Conservation (phyloP, 2,329 filamentous ascomycete genomes). For the Periconia sp. region DNA sequence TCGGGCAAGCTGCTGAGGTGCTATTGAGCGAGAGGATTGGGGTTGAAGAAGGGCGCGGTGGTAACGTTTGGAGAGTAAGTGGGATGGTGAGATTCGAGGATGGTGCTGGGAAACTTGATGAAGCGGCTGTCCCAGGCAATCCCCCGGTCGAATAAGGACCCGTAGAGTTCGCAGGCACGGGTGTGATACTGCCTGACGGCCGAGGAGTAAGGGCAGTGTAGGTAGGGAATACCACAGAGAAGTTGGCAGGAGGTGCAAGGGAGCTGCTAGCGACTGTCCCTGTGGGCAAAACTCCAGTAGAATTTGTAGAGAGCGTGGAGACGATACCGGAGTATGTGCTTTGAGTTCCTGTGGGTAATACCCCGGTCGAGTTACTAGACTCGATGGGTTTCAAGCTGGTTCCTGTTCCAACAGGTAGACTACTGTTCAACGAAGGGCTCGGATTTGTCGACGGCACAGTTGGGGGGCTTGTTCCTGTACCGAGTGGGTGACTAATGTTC, state of each 20-base stretch:
- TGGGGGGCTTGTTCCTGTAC: background rate
- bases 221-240: background rate
- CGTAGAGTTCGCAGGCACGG: slow-evolving; percentile 7
- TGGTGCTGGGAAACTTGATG: background rate
- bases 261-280: background rate
- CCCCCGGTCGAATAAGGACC: slow-evolving; percentile 1
- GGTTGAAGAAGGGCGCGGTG: background rate
- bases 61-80: background rate
- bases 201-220: background rate
- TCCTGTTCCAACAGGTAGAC: slow-evolving; percentile 1
- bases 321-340: background rate
- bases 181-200: background rate
- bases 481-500: background rate
- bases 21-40: background rate
- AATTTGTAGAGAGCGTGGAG: background rate
- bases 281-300: background rate
- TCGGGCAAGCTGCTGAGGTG: slow-evolving; percentile 3
- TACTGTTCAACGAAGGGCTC: background rate
- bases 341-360: background rate
- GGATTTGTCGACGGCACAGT: background rate
- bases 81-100: slow-evolving; percentile 3
- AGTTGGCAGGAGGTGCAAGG: background rate
- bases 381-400: background rate
- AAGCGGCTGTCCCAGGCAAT: background rate
- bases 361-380: background rate